Percentiles rank a stretch among this genome's conserved stretches.
phyloP scores from a whole-genome alignment of 805 yeast genomes.

The Pichia eremophila region DNA sequence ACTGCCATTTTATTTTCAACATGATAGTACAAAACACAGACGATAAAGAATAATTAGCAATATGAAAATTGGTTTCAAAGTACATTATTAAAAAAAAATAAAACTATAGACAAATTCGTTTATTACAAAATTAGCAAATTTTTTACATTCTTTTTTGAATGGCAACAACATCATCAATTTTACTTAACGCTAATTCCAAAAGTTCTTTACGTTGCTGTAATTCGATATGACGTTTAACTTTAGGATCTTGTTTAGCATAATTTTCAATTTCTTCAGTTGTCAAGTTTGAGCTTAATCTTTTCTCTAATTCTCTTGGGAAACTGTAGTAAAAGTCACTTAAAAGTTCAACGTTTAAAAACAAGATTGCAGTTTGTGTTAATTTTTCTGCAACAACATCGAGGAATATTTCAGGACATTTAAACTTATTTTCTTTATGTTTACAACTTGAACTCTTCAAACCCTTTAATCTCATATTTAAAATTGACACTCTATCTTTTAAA shows the following conservation, averaged over 20 bases:
- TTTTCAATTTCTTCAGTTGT: constrained; percentile 69
- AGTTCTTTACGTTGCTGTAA: constrained; percentile 88
- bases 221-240: constrained; percentile 81
- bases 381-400: constrained; percentile 88
- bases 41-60: too few species aligned
- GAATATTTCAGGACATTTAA: constrained; percentile 90
- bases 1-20: too few species aligned
- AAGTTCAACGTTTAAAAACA: constrained; percentile 87
- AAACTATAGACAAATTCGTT: not conserved
- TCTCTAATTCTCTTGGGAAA: constrained; percentile 89
- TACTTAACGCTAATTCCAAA: constrained; percentile 71
- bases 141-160: constrained; percentile 34
- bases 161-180: constrained; percentile 78
- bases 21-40: too few species aligned
- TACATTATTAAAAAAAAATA: not conserved
- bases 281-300: constrained; percentile 53
- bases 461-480: constrained; percentile 66
- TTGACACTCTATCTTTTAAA: constrained; percentile 59
- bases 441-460: constrained; percentile 71
- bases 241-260: constrained; percentile 93
- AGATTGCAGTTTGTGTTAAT: constrained; percentile 83
- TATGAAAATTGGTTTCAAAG: too few species aligned
- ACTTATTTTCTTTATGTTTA: constrained; percentile 68
- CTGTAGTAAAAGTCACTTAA: constrained; percentile 92
- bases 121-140: not conserved